Conservation (phyloP, 768 basidiomycete species). For the Mycena galericulata region DNA sequence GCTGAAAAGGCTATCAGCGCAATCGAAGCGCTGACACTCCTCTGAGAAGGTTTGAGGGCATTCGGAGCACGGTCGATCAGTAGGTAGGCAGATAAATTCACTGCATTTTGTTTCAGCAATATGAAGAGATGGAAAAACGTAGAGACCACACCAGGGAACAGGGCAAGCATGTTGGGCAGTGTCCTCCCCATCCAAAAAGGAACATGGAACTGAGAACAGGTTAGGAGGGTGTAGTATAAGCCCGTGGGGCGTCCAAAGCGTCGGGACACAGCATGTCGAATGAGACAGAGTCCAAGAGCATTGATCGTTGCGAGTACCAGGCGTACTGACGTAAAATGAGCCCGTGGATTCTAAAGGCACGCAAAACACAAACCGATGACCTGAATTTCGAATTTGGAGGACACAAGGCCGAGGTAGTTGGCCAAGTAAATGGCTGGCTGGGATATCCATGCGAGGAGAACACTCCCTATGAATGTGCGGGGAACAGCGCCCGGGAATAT, state of each 20-base stretch:
- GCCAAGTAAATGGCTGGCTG: slow-evolving; percentile 61
- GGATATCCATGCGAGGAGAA: slow-evolving; percentile 72
- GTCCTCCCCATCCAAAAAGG: slow-evolving; percentile 96
- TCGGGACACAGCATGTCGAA: slow-evolving; percentile 70
- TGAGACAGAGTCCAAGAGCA: slow-evolving; percentile 67
- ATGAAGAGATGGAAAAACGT: background rate
- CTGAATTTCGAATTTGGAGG: slow-evolving; percentile 77
- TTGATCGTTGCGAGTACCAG: slow-evolving; percentile 77
- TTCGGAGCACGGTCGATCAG: slow-evolving; percentile 59
- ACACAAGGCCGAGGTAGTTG: slow-evolving; percentile 53
- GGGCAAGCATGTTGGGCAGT: slow-evolving; percentile 93
- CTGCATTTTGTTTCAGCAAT: slow-evolving; percentile 46
- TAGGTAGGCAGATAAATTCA: slow-evolving; percentile 67
- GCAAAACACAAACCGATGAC: slow-evolving; percentile 64
- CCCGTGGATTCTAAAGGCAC: background rate
- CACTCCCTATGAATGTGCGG: slow-evolving; percentile 84
- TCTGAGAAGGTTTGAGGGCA: slow-evolving; percentile 49
- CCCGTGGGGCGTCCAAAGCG: slow-evolving; percentile 74
- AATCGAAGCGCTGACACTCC: slow-evolving; percentile 57
- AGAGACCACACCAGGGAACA: slow-evolving; percentile 72
- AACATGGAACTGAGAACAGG: slow-evolving; percentile 88
- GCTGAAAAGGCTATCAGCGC: slow-evolving; percentile 73
- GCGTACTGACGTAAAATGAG: slow-evolving; percentile 64
- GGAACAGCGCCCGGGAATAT: slow-evolving; percentile 91
- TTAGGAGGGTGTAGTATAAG: slow-evolving; percentile 74